phyloP scores from a whole-genome alignment of 164 flowering plant species.

The Chimonanthus praecox region DNA sequence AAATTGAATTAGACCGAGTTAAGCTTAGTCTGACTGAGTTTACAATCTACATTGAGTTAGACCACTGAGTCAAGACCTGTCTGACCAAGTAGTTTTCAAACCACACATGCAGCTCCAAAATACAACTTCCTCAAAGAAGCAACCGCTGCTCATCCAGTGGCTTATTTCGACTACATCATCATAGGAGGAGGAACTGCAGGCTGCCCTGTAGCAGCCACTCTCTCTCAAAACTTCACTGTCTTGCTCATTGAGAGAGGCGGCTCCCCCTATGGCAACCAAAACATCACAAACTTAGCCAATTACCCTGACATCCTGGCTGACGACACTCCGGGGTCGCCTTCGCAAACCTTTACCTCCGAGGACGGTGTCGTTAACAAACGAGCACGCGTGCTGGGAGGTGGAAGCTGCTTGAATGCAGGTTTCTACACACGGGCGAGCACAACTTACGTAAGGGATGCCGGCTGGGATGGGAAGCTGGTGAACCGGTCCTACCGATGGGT shows the following conservation, averaged over 20 bases:
- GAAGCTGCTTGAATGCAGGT: constrained; percentile 70
- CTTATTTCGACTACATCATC: constrained; percentile 60
- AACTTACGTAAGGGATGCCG: constrained; percentile 25
- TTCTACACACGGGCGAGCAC: constrained; percentile 56
- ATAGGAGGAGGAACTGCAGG: constrained; percentile 88
- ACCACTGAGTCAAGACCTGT: not conserved
- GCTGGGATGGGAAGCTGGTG: constrained; percentile 46
- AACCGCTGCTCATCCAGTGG: constrained; percentile 36
- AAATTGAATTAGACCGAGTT: no score
- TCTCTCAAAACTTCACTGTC: constrained; percentile 49
- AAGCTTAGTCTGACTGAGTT: no score
- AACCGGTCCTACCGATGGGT: constrained; percentile 72
- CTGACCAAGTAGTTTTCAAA: not conserved
- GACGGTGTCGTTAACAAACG: constrained; percentile 71
- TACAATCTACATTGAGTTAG: not conserved
- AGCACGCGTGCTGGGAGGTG: constrained; percentile 74
- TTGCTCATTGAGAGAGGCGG: constrained; percentile 74
- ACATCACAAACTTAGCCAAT: constrained; percentile 32
- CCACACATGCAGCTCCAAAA: constrained; percentile 44
- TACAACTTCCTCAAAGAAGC: constrained; percentile 55
- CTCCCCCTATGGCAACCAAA: constrained; percentile 53
- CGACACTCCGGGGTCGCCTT: constrained; percentile 38
- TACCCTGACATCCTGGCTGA: constrained; percentile 37
- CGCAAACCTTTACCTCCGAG: constrained; percentile 61
- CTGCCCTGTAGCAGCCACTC: constrained; percentile 78